Base-by-base conservation (phyloP, 2,329 filamentous ascomycete species). In the Exophiala sideris region DNA sequence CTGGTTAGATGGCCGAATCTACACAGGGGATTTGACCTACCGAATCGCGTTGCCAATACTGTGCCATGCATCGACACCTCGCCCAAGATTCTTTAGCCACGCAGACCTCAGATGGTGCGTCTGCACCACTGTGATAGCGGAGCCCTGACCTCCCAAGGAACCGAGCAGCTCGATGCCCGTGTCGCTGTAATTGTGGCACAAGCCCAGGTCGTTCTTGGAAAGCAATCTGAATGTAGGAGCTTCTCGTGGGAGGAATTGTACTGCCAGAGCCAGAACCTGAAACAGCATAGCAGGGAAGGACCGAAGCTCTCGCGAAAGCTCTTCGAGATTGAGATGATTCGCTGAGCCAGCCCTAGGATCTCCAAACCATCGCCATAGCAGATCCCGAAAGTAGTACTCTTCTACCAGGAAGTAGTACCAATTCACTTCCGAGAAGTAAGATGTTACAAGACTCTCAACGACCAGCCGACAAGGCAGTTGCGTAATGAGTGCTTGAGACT, bases 21-120 rank as follows among this genome's bases (percentile, higher is more conserved):
- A 18, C 24, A 29, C 24, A 29, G 16, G 21, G 16, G 14, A 1
- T 6, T 12, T 14, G 12, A 32, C 21, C 38, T 14, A 50, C 48
- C 48, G 10, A 7, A 50, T 42, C 8, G 48, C 48, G 21, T 44
- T 50, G 12, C 48, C 48, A 10, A 45, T 11, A 7, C 20, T 42
- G 32, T 45, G 39, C 48, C 48, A 50, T 2, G 48, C 20, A 29
- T 50, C 48, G 11, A 32, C 24, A 4, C 48, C 48, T 20, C 33
- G 20, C 18, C 48, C 48, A 32, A 41, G 11, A n/a, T 50, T 50
- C 48, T 50, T 50, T 18, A 50, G 32, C 48, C 48, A 50, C 10
- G 45, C 29, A 34, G 24, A 33, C 24, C 45, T n/a, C 7, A 47
- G 29, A 34, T 35, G 33, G 35, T 47, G 11, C 4, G 45, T 20